Conservation (phyloP, 306 rosid genomes). For the Dalbergia oliveri region DNA sequence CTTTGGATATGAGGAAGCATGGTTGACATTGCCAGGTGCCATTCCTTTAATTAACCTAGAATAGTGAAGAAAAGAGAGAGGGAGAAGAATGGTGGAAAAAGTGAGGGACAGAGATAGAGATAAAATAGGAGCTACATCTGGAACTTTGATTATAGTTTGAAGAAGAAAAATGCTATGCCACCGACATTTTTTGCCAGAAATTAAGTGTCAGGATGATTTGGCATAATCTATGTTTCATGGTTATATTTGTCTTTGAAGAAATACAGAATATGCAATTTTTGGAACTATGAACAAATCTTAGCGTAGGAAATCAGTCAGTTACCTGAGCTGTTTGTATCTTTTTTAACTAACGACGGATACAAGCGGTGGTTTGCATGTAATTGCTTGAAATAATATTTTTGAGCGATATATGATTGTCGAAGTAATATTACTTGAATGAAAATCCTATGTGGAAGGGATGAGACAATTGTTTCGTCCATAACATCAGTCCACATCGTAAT, state of each 20-base stretch:
- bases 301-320: not conserved
- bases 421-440: too few relatives aligned
- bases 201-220: not conserved
- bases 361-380: not conserved
- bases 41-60: not conserved
- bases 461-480: too few relatives aligned
- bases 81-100: constrained; percentile 6
- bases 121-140: not conserved
- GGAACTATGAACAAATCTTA: not conserved
- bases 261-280: not conserved
- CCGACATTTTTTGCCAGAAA: too few relatives aligned
- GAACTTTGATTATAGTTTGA: not conserved
- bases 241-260: not conserved
- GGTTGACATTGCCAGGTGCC: constrained; percentile 7
- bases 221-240: too few relatives aligned
- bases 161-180: too few relatives aligned
- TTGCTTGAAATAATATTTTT: too few relatives aligned
- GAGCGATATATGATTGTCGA: too few relatives aligned
- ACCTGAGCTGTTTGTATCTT: not conserved
- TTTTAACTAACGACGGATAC: not conserved
- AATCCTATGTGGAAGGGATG: too few relatives aligned
- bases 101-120: constrained; percentile 5
- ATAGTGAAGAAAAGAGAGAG: constrained; percentile 23
- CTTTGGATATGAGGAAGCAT: constrained; percentile 16
- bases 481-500: not conserved